Base-by-base conservation (phyloP, 2,329 filamentous ascomycete genomes). In the Cladosporium phlei region DNA sequence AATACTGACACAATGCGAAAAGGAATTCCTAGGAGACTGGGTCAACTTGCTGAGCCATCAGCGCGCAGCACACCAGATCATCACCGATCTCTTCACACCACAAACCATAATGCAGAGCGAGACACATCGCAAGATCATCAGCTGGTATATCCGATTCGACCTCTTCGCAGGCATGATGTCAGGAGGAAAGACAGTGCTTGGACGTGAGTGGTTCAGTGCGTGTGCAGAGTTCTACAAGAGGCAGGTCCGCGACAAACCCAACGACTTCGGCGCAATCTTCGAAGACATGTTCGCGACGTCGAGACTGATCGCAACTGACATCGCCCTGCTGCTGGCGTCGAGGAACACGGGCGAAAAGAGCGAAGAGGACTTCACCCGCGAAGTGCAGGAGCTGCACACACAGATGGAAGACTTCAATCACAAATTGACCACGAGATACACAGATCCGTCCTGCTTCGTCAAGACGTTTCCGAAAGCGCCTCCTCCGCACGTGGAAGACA, bases 21-120 rank as follows among this genome's bases (percentile, higher is more conserved):
- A 95, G 88, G 93, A 97, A 68, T 94, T 89, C 59, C 76, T 97
- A 35, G 93, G 93, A 10, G 93, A 98, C 63, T 97, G 89, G 89
- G 81, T 94, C 44, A 96, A 94, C 59, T 74, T 97, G 12, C 84
- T 93, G 67, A 87, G 89, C 17, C 93, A 97, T 63, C 90, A 96
- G 64, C 88, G 85, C 62, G 93, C 91, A 9, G 93, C 93, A 0
- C 80, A 86, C 60, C 81, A 88, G 53, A 84, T 97, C 57, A 71
- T 97, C 35, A 85, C 77, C 1, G 79, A 84, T 33, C 70, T 96
- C 0, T 90, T 88, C 62, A 88, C 82, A 0, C 86, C 88, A 0
- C 74, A 89, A 52, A 85, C 81, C 0, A 80, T 87, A 33, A 81
- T 84, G 70, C 73, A 85, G 53, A 85, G 83, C 8, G 74, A 84